These are phyloP conservation scores for Cutaneotrichosporon sp. DNA, from an alignment of 1,284 basidiomycete genomes.

Conservation along the genomic window DNA sequence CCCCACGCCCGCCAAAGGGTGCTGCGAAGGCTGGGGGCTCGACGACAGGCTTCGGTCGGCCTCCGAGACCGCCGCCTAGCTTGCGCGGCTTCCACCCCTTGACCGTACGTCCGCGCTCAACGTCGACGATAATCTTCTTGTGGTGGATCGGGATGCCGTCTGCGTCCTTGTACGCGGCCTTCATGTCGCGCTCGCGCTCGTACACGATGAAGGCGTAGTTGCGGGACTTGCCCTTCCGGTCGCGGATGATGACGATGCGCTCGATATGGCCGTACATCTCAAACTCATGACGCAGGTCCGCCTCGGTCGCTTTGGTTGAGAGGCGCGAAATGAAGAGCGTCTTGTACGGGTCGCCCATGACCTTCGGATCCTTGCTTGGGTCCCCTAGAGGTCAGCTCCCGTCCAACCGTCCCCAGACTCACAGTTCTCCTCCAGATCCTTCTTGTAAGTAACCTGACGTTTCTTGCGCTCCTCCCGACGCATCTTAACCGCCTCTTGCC, in stretches of 20 bases:
- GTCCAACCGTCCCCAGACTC: slow-evolving; percentile 36
- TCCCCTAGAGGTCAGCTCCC: slow-evolving; percentile 7
- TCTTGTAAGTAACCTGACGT: slow-evolving; percentile 71
- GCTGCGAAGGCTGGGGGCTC: slow-evolving; percentile 4
- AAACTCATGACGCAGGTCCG: slow-evolving; percentile 87
- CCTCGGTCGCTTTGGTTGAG: slow-evolving; percentile 83
- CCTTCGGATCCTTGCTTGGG: slow-evolving; percentile 72
- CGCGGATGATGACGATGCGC: slow-evolving; percentile 80
- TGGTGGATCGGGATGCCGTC: slow-evolving; percentile 94
- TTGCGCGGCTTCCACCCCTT: slow-evolving; percentile 97
- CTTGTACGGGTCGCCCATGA: slow-evolving; percentile 96
- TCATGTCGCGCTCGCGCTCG: slow-evolving; percentile 98
- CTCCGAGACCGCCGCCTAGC: slow-evolving; percentile 91
- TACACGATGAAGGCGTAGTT: slow-evolving; percentile 98
- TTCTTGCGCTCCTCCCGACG: slow-evolving; percentile 73
- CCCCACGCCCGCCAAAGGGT: slow-evolving; percentile 26
- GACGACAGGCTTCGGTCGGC: slow-evolving; percentile 74
- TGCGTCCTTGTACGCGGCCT: slow-evolving; percentile 99
- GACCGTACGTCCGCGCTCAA: slow-evolving; percentile 95
- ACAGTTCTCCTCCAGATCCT: slow-evolving; percentile 77
- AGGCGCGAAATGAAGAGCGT: slow-evolving; percentile 93
- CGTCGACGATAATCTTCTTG: slow-evolving; percentile 91
- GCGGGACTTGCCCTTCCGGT: slow-evolving; percentile 77
- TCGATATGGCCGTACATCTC: slow-evolving; percentile 93
- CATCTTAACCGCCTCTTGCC: slow-evolving; percentile 57